Conservation (phyloP, 805 yeast species). For the Saccharomyces eubayanus region DNA sequence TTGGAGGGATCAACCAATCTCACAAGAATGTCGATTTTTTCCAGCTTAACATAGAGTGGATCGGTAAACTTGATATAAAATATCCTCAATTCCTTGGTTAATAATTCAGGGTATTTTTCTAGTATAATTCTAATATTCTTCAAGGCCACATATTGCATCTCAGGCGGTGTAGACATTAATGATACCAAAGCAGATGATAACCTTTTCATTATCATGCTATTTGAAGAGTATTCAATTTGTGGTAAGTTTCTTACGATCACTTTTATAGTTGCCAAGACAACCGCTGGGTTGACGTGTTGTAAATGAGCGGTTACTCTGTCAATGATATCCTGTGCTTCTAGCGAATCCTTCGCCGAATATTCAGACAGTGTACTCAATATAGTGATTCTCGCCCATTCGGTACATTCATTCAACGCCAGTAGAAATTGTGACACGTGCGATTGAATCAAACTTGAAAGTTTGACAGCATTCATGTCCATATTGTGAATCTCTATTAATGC, state of each 20-base stretch:
- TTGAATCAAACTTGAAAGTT: constrained; percentile 33
- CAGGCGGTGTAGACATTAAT: constrained; percentile 80
- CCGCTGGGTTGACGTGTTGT: constrained; percentile 95
- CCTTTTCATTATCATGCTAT: constrained; percentile 46
- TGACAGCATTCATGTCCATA: constrained; percentile 46
- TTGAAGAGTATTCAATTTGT: constrained; percentile 28
- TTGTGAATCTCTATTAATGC: constrained; percentile 79
- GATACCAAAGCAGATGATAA: constrained; percentile 82
- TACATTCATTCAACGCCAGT: constrained; percentile 87
- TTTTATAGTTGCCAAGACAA: constrained; percentile 77
- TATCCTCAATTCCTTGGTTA: constrained; percentile 73
- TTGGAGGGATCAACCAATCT: constrained; percentile 50
- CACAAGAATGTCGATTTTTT: constrained; percentile 66
- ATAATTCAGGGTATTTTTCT: constrained; percentile 76
- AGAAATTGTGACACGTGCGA: constrained; percentile 52
- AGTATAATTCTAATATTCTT: constrained; percentile 83
- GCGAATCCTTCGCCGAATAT: constrained; percentile 45
- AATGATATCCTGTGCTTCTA: constrained; percentile 75
- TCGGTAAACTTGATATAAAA: constrained; percentile 85
- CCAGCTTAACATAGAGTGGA: constrained; percentile 69
- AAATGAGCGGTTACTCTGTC: constrained; percentile 90
- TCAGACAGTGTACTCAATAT: constrained; percentile 75
- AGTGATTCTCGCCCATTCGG: constrained; percentile 97
- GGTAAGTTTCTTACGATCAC: constrained; percentile 66
- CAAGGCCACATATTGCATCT: constrained; percentile 87